Base-by-base conservation (phyloP, 179 eudicot species). In the Spinacia oleracea region DNA sequence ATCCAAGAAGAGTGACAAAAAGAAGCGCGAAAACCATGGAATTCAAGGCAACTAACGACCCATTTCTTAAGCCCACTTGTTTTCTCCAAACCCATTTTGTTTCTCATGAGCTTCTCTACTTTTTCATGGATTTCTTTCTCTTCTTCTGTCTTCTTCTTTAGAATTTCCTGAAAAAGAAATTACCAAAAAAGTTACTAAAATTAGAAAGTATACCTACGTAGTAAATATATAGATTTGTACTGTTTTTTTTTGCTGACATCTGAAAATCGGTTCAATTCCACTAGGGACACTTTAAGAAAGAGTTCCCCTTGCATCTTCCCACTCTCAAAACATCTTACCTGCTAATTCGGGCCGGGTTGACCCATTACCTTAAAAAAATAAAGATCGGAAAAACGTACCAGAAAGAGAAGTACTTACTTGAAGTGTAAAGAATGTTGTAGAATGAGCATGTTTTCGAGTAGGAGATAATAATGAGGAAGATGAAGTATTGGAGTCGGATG, bases 1-100 rank as follows among this genome's bases (percentile, higher is more conserved):
- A 58, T 45, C 91, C 91, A 89, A 67, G 88, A 82, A 66, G 88
- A 82, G 40, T 74, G 80, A 66, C 86, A 80, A 58, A 89, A 77
- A 58, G 89, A 85, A 71, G 89, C 88, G 74, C 75, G 20, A 78
- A 82, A 62, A 55, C 88, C 87, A 58, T 88, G 87, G 73, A 80
- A 72, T 25, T 66, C 79, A 25, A 88, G 82, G 67, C 85, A 77
- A 64, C 45, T 78, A 3, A 85, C 88, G 46, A 88, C 72, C 88
- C 88, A 86, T 63, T 77, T 71, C 66, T 81, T 88, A 2, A 86
- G 62, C 8, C 45, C 34, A 51, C 21, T 70, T 11, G 71, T 84
- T 77, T 77, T 81, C 73, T 82, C 83, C 72, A 55, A 15, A 10
- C 78, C 83, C 78, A 38, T 77, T 38, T 81, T 82, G 40, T 75